Evolutionary conservation across 2,329 filamentous ascomycete species (phyloP), one percentile per base, ranked within the genome.

Genomic region (Cercospora citrullina): DNA sequence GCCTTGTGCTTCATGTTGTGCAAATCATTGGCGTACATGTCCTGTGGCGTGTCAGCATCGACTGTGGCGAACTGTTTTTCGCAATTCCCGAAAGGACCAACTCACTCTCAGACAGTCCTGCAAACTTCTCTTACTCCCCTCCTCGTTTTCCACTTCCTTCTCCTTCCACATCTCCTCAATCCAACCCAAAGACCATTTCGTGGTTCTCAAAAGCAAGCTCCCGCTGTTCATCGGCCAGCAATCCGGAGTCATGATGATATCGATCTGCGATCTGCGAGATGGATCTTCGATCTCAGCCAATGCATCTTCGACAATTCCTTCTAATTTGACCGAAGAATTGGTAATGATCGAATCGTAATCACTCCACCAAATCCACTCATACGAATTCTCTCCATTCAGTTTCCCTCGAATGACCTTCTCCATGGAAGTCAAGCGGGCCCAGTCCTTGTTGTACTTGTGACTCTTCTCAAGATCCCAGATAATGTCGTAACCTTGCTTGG

Each of bases 331-430:
- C 2, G 75, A 72, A 12, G 78, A 80, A 63, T 81, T 80, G 7
- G 79, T 81, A 67, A 81, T 77, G 21, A 81, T 70, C 0, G 79
- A 79, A 70, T 81, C 80, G 53, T 80, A 80, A 67, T 81, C 80
- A 5, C 80, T 69, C 78, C 79, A 81, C 80, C 80, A 81, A 28
- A 81, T 76, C 80, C 80, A 81, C 63, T 81, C 79, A 66, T 78
- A 71, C 4, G 58, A 55, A 10, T 66, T 62, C 0, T 62, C 23
- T 21, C 60, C 60, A 2, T 26, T 30, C 5, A 62, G 28, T 48
- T 62, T 62, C 12, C 23, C 39, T n/a, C 18, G 6, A 8, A 62
- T 62, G 16, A 62, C 28, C 4, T 51, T 62, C 5, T 45, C 39
- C 60, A 62, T 62, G 12, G 60, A 12, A 10, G 39, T 51, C 23